These are phyloP conservation scores for Dactylellina parvicollis DNA, from an alignment of 2,329 filamentous ascomycete genomes.

Conservation along the genomic window DNA sequence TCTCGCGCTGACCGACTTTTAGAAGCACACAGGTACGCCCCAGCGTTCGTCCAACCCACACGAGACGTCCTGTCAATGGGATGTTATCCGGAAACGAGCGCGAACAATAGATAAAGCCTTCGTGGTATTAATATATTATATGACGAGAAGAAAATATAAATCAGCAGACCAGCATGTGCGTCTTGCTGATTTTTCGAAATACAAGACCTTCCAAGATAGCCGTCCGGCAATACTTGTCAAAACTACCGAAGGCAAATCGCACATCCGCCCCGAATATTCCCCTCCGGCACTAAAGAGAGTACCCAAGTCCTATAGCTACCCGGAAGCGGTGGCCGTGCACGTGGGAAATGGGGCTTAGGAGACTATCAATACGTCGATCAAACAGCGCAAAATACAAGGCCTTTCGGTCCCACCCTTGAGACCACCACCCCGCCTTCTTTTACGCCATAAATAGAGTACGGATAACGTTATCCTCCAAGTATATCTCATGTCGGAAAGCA, in stretches of 20 bases:
- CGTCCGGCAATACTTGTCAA: not conserved
- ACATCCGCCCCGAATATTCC: not conserved
- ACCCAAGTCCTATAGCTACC: not conserved
- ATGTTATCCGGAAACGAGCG: too few relatives aligned
- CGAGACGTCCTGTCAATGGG: too few relatives aligned
- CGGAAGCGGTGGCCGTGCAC: not conserved
- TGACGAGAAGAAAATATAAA: too few relatives aligned
- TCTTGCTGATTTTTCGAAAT: not conserved
- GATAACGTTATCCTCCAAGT: conserved; percentile 38
- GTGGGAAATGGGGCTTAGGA: not conserved
- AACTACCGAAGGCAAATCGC: conserved; percentile 4
- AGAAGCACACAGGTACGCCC: too few relatives aligned
- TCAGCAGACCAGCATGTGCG: not conserved
- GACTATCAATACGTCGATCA: conserved; percentile 5
- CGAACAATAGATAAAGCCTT: too few relatives aligned
- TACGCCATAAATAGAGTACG: conserved; percentile 8
- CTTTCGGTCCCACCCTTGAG: conserved; percentile 1
- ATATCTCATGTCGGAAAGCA: too few relatives aligned
- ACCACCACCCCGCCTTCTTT: conserved; percentile 5
- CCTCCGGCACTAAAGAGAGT: not conserved
- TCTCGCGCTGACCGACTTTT: too few relatives aligned
- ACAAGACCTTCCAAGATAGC: not conserved
- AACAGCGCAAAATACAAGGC: conserved; percentile 13
- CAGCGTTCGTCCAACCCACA: too few relatives aligned
- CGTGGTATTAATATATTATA: too few relatives aligned